Evolutionary conservation across 306 rosid species (phyloP).

Genomic region (Vachellia pachyceras): DNA sequence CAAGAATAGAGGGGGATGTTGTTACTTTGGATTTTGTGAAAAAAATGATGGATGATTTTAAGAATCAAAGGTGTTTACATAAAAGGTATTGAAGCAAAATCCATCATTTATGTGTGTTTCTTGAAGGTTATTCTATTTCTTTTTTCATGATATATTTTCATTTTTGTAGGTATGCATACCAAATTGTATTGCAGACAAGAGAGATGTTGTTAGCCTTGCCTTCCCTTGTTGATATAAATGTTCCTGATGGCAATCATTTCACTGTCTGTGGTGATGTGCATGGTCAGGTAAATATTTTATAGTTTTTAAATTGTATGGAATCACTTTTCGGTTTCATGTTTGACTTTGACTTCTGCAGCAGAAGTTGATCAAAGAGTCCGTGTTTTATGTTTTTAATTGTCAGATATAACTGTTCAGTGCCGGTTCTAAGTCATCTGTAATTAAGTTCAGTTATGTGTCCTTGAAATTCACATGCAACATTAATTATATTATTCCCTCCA

Average conservation of each 20-base stretch:
- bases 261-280: conserved; percentile 99
- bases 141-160: conserved; percentile 37
- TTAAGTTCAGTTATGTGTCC: not conserved
- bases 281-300: conserved; percentile 80
- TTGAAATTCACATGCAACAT: not conserved
- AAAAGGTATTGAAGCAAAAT: conserved; percentile 69
- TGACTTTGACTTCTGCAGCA: conserved; percentile 1
- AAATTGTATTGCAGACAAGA: conserved; percentile 87
- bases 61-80: conserved; percentile 86
- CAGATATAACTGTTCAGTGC: not conserved
- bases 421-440: not conserved
- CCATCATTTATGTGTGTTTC: conserved; percentile 22
- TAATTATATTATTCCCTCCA: not conserved
- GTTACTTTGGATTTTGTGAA: conserved; percentile 91
- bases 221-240: conserved; percentile 82
- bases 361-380: conserved; percentile 23
- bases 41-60: conserved; percentile 97
- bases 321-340: conserved; percentile 26
- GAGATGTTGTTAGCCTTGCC: conserved; percentile 80
- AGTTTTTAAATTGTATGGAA: conserved; percentile 21
- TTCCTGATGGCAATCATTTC: conserved; percentile 81
- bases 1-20: conserved; percentile 91
- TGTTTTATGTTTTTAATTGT: not conserved
- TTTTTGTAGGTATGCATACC: conserved; percentile 81
- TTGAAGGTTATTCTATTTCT: conserved; percentile 28